Base-by-base conservation (phyloP, 23 red algal genomes). In the Pyropia haitanensis region DNA sequence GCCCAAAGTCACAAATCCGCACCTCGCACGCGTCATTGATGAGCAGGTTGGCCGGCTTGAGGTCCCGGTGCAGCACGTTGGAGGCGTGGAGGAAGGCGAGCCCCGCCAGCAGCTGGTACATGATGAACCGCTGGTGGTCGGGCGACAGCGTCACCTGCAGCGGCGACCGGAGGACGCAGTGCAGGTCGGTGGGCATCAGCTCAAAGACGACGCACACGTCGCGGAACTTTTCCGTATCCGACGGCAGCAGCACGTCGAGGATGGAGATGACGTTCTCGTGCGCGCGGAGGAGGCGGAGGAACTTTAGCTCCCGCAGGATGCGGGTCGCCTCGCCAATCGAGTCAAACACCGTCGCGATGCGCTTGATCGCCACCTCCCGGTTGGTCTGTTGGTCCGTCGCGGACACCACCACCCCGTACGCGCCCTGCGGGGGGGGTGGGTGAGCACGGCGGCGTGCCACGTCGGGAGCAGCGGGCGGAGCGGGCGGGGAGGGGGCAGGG, bases 261-360 rank as follows among this genome's bases (percentile, higher is more conserved):
- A 96, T 74, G 51, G 79, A 73, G 32, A 96, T 82, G 65, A 96
- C 85, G 71, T 96, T 96, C 64, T 96, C 91, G 46, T 96, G 91
- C 33, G 68, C 72, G 32, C 63, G 71, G 53, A 96, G 67, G 65
- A 96, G 21, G 32, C 91, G 78, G 6, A 96, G 78, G 70, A 96
- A 96, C 70, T 91, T 91, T 56, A 98, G 80, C 51, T 98, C 94
- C 13, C 94, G 77, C 49, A 98, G 80, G 56, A 98, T 90, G 30
- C 94, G 59, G 0, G 85, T 83, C 27, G 94, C 94, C 82, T 87
- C 83, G 1, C 60, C 75, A 50, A 78, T 53, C 33, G 67, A 78
- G 29, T 98, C 81, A 22, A 98, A 79, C 19, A 98, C 82, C 44
- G 79, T 78, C 53, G 76, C 82, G 20, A 98, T 86, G 64, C 85